Conservation (phyloP, 345 rosid species). For the Aethionema arabicum region DNA sequence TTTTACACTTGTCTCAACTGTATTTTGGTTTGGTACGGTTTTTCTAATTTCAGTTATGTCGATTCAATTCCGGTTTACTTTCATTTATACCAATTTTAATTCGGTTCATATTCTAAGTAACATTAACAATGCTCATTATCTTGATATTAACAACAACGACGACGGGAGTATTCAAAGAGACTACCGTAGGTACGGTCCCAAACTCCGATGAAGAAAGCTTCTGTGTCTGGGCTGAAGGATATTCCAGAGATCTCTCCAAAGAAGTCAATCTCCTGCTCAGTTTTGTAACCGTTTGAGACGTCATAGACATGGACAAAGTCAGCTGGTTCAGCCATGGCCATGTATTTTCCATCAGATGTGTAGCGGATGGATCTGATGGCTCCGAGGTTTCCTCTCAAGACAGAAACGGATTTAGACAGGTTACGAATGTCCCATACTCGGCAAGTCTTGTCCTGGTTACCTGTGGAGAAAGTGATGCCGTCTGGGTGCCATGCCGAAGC, state of each 20-base stretch:
- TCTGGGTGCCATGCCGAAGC: slow-evolving; percentile 86
- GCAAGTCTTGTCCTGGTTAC: slow-evolving; percentile 83
- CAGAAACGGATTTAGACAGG: slow-evolving; percentile 55
- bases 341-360: slow-evolving; percentile 64
- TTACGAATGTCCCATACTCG: slow-evolving; percentile 73
- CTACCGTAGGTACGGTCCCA: slow-evolving; percentile 92
- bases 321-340: slow-evolving; percentile 87
- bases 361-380: slow-evolving; percentile 74
- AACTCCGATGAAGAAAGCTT: slow-evolving; percentile 71
- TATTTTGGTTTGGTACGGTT: too few species aligned
- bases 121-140: too few species aligned
- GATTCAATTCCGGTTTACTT: too few species aligned
- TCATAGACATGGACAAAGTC: slow-evolving; percentile 82
- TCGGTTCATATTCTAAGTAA: too few species aligned
- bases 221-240: slow-evolving; percentile 73
- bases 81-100: too few species aligned
- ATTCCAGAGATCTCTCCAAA: slow-evolving; percentile 83
- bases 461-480: slow-evolving; percentile 70
- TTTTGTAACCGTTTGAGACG: slow-evolving; percentile 52
- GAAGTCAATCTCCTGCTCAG: slow-evolving; percentile 76
- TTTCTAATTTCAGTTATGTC: too few species aligned
- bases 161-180: slow-evolving; percentile 64
- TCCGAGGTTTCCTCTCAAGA: slow-evolving; percentile 74
- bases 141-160: slow-evolving; percentile 31
- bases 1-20: not conserved